These are phyloP conservation scores for Syzygium aromaticum DNA, from an alignment of 345 rosid species.

Conservation along the genomic window DNA sequence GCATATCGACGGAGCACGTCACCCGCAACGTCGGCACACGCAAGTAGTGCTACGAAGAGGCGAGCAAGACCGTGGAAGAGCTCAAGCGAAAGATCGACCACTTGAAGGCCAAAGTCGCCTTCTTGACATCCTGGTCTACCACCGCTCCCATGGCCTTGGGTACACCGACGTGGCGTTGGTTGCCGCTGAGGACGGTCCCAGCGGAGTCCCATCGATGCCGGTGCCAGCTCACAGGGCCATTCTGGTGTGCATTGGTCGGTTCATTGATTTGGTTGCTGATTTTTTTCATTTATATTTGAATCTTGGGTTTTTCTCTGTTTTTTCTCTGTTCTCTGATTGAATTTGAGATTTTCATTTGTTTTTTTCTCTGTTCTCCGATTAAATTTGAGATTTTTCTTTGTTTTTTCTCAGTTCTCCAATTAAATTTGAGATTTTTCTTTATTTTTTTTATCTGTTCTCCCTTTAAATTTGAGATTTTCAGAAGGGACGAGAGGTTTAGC, in stretches of 20 bases:
- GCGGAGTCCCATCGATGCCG: conserved; percentile 20
- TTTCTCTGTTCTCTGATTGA: no score
- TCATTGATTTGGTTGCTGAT: not conserved
- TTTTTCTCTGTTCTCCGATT: conserved; percentile 43
- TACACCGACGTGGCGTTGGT: conserved; percentile 26
- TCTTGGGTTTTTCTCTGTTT: not conserved
- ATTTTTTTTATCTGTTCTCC: not conserved
- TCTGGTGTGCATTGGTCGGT: conserved; percentile 54
- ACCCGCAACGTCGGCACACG: conserved; percentile 62
- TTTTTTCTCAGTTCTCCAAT: no score
- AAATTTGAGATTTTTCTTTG: no score
- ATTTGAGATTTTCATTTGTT: not conserved
- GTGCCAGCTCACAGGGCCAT: conserved; percentile 58
- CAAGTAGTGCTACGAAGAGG: conserved; percentile 58
- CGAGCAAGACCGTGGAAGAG: conserved; percentile 23
- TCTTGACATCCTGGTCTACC: conserved; percentile 22
- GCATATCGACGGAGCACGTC: conserved; percentile 66
- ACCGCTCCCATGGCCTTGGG: conserved; percentile 8
- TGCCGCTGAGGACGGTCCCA: conserved; percentile 18
- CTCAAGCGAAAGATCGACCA: conserved; percentile 11
- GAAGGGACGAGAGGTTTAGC: not conserved
- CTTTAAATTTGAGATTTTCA: not conserved
- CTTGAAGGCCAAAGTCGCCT: conserved; percentile 2
- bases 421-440: not conserved
- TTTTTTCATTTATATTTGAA: no score